Evolutionary conservation across 805 yeast species (phyloP), one percentile per base, ranked within the genome.

Genomic region (Wickerhamomyces tratensis): DNA sequence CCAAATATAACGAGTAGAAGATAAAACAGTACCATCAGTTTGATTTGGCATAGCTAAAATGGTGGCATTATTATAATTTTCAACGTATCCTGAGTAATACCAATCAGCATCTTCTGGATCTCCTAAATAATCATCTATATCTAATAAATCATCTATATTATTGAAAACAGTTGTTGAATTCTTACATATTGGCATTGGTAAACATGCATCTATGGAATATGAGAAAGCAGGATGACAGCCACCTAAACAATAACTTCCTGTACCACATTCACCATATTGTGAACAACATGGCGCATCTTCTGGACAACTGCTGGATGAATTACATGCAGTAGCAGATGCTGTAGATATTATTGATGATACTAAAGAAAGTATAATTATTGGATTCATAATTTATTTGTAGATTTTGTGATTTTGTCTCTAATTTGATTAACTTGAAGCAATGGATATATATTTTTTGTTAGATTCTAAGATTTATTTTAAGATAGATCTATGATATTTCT

Each of bases 221-320:
- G 95, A 85, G 56, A 53, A 79, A 46, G 78, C 67, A 35, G 93
- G 83, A 63, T 88, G 86, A 68, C 97, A 89, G 33, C 94, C 91
- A 46, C 91, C 93, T 41, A 88, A 68, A 68, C 97, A 89, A 63
- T 71, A 72, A 14, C 71, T 59, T 25, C 94, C 94, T 25, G 79
- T 73, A 53, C 94, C 94, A 67, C 94, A 86, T 31, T 63, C 67
- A 40, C 96, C 96, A 51, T 74, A 80, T 50, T 78, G 81, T 11
- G 86, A 77, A 61, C 97, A 88, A 63, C 97, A 88, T 44, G 97
- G 97, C n/a, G 58, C 50, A 38, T 68, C 71, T 56, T 82, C 77
- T 2, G 97, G 96, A 65, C 97, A 88, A 5, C 68, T 52, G 13
- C 54, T 46, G 10, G 77, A 67, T 9, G 72, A 62, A 47, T 72